Base-by-base conservation (phyloP, 129 eudicot species). In the Ambrosia trifida region DNA sequence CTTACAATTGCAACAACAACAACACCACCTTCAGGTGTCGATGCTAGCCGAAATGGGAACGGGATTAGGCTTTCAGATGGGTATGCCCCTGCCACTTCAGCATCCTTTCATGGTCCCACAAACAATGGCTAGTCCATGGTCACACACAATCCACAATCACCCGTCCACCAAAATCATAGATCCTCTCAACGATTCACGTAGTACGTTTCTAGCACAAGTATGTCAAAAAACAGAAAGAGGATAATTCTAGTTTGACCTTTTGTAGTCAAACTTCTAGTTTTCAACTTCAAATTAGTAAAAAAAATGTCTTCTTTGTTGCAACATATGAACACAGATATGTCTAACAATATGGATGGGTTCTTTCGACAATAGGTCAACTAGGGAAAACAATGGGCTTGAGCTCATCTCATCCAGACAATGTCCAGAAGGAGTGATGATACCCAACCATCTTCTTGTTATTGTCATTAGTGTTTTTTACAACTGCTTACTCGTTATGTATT, bases 11-110 rank as follows among this genome's bases (percentile, higher is more conserved):
- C 81, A 77, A 1, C 80, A 76, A 12, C 91, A 78, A 8, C 91
- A 85, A 4, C 92, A 82, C 0, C 95, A 85, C 2, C 75, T 86
- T 45, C 98, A 92, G 66, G 86, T 89, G 96, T 79, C 95, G 24
- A 79, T 89, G 56, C 72, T 92, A 44, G 91, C 95, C 2, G 81
- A 91, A 56, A 85, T 87, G 91, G 98, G 95, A 4, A 85, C 81
- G 83, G 96, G 97, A 38, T 72, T 84, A 28, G 86, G 91, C 19
- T 62, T 85, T 51, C 90, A 90, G n/a, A 85, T 87, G 84, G 90
- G 92, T 14, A 67, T 82, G 58, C 75, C 88, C 53, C 79, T 43
- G 33, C 64, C 83, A 78, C 18, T 72, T 70, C 81, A 78, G 50
- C 75, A 68, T 45, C 67, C 80, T 10, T 58, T 78, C 70, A 24